A percentile compares a stretch with the other conserved stretches of the same genome.
These are phyloP conservation scores for Paramyrothecium roridum DNA, from an alignment of 2,329 filamentous ascomycete species.

Conservation along the genomic window DNA sequence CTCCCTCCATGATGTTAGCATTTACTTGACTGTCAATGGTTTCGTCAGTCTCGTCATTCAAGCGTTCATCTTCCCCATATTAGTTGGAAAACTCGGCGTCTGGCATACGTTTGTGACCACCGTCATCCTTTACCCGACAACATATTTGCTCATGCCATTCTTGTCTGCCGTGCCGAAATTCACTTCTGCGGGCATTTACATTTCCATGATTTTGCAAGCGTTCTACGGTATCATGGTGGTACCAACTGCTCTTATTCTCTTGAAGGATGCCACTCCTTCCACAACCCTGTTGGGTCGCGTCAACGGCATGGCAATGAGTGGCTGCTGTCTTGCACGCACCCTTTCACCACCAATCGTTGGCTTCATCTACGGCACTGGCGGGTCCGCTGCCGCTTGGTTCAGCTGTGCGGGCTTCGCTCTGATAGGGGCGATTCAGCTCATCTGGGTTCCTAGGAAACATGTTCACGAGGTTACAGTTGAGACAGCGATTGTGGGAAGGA, in stretches of 20 bases:
- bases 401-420: constrained; percentile 27
- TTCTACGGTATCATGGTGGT: constrained; percentile 67
- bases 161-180: constrained; percentile 55
- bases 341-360: constrained; percentile 67
- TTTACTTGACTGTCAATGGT: constrained; percentile 68
- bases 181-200: constrained; percentile 61
- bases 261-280: constrained; percentile 68
- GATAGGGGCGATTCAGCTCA: constrained; percentile 13
- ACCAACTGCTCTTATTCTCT: constrained; percentile 65
- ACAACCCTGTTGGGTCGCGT: constrained; percentile 63
- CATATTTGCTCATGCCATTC: constrained; percentile 68
- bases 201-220: constrained; percentile 63
- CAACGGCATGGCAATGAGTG: constrained; percentile 69
- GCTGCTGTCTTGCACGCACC: constrained; percentile 68
- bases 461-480: constrained; percentile 1
- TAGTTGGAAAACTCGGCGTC: constrained; percentile 62
- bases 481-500: neutral
- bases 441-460: constrained; percentile 14
- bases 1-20: constrained; percentile 62
- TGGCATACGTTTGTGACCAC: constrained; percentile 66
- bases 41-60: constrained; percentile 71
- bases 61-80: constrained; percentile 64
- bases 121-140: constrained; percentile 62
- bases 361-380: constrained; percentile 61
- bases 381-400: constrained; percentile 37